These are phyloP conservation scores for Melanogaster broomeanus DNA, from an alignment of 768 basidiomycete species.

Conservation along the genomic window DNA sequence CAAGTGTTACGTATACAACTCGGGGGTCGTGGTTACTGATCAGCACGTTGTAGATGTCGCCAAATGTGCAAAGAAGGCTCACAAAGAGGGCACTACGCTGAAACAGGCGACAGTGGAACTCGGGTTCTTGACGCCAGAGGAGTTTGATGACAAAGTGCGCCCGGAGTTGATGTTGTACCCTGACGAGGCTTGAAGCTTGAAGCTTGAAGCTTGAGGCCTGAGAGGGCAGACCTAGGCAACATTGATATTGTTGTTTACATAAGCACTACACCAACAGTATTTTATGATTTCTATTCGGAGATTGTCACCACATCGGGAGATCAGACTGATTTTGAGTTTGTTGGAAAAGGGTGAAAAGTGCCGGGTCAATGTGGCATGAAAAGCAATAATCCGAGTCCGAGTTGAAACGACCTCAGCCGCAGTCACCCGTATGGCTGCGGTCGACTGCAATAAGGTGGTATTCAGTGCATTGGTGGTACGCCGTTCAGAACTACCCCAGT, in stretches of 20 bases:
- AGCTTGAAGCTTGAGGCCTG: too few relatives aligned
- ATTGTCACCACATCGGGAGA: neutral
- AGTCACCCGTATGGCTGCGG: neutral
- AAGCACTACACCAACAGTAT: neutral
- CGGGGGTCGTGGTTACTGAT: conserved; percentile 11
- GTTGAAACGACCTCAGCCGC: too few relatives aligned
- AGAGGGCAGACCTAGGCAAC: neutral
- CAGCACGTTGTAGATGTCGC: conserved; percentile 73
- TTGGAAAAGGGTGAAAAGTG: too few relatives aligned
- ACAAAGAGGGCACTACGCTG: conserved; percentile 94
- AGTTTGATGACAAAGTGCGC: conserved; percentile 93
- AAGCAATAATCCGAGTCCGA: too few relatives aligned
- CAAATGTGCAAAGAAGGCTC: conserved; percentile 99
- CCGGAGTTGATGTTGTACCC: conserved; percentile 91
- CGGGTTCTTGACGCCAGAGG: conserved; percentile 83
- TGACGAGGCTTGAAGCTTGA: conserved; percentile 42
- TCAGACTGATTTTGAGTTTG: neutral
- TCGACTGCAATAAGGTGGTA: neutral
- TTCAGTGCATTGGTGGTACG: neutral
- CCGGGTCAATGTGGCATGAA: neutral
- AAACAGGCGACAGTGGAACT: conserved; percentile 92
- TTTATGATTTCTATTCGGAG: too few relatives aligned
- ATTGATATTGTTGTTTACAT: neutral
- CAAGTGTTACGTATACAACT: conserved; percentile 43
- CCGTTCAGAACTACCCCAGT: neutral